phyloP scores from a whole-genome alignment of 495 filamentous ascomycete species.

The Aspergillus cavernicola region DNA sequence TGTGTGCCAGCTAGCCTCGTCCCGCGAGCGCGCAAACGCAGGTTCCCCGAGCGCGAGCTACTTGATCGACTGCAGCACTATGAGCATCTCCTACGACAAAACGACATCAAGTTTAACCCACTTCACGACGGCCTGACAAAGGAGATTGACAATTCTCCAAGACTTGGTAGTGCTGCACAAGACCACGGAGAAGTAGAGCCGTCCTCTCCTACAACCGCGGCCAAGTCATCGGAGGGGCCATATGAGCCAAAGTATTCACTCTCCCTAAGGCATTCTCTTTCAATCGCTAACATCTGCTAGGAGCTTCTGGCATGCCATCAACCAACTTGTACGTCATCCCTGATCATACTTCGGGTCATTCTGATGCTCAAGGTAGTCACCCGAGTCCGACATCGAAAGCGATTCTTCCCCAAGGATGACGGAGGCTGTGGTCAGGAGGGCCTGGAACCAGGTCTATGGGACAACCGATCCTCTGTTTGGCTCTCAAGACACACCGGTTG shows the following conservation, averaged over 20 bases:
- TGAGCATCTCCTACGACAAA: constrained; percentile 48
- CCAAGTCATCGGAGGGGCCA: constrained; percentile 25
- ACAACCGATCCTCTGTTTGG: constrained; percentile 49
- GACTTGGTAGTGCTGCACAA: constrained; percentile 20
- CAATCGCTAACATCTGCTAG: constrained; percentile 24
- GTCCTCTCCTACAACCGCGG: constrained; percentile 20
- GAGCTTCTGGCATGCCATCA: constrained; percentile 49
- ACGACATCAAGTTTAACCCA: constrained; percentile 50
- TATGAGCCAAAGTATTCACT: constrained; percentile 37
- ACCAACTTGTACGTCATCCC: constrained; percentile 34
- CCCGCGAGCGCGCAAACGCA: constrained; percentile 43
- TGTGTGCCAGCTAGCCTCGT: constrained; percentile 46
- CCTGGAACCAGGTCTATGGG: constrained; percentile 39
- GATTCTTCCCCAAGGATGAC: constrained; percentile 26
- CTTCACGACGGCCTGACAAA: constrained; percentile 34
- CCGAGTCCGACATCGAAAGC: constrained; percentile 19
- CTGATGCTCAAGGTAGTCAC: constrained; percentile 10
- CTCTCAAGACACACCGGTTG: constrained; percentile 29
- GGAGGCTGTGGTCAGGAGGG: constrained; percentile 34
- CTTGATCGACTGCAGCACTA: constrained; percentile 50
- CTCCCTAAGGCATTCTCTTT: not conserved
- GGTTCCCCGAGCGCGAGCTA: constrained; percentile 53
- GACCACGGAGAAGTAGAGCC: no score
- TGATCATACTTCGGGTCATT: not conserved
- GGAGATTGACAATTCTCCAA: constrained; percentile 7